Evolutionary conservation across 148 eudicot species (phyloP).

Genomic region (Mesembryanthemum crystallinum): DNA sequence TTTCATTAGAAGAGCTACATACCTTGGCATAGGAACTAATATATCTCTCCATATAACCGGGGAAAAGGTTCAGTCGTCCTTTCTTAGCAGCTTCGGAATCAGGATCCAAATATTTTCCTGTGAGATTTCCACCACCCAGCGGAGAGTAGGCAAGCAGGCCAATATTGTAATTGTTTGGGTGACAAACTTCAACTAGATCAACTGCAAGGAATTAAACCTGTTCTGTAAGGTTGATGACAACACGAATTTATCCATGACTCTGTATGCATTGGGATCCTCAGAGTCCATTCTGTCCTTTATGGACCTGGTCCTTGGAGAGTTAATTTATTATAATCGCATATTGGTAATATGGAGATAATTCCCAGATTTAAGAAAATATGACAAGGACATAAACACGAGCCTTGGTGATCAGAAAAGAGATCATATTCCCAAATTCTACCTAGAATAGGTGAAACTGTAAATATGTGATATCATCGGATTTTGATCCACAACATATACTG

Average conservation of each 20-base stretch:
- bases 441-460: neutral
- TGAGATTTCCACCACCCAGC: conserved; percentile 78
- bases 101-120: conserved; percentile 76
- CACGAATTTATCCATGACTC: neutral
- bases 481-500: neutral
- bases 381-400: neutral
- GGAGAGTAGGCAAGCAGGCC: conserved; percentile 94
- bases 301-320: neutral
- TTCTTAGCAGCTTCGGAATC: conserved; percentile 70
- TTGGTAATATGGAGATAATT: neutral
- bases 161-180: conserved; percentile 85
- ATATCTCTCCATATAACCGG: conserved; percentile 96
- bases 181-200: conserved; percentile 96
- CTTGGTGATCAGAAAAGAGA: neutral
- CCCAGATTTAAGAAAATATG: neutral
- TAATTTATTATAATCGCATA: neutral
- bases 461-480: neutral
- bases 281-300: neutral
- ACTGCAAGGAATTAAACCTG: conserved; percentile 43
- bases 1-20: conserved; percentile 4
- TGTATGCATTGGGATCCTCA: neutral
- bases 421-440: neutral
- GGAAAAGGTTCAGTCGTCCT: conserved; percentile 91
- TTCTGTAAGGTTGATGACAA: neutral
- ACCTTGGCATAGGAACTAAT: conserved; percentile 71